Base-by-base conservation (phyloP, 2,329 filamentous ascomycete species). In the Ophiocordyceps camponoti-saundersi region DNA sequence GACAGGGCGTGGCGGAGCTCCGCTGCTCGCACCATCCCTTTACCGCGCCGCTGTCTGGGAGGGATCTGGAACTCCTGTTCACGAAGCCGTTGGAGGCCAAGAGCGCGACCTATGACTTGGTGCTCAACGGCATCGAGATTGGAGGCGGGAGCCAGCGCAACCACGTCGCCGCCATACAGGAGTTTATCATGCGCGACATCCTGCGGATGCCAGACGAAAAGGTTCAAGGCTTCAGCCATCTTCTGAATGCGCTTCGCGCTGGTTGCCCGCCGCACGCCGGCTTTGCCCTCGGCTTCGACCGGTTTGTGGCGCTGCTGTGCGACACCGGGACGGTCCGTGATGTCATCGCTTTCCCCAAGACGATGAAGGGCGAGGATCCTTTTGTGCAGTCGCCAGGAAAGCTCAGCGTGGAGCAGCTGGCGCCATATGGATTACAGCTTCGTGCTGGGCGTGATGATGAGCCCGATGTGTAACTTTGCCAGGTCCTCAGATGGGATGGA, bases 331-430 rank as follows among this genome's bases (percentile, higher is more conserved):
- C 82, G 1, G 82, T 98, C 3, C 72, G 85, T 49, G 90, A 98
- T 65, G 90, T 98, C 2, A 95, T 98, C 62, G 89, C 89, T 0
- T 98, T 98, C 58, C 93, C 92, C 0, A 98, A 98, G 70, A 89
- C 79, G 51, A 88, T 87, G 50, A 88, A 80, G 60, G 89, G 92
- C 1, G 85, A 94, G 58, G 92, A 98, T 65, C 64, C 79, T 48
- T 75, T 94, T 62, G 86, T 94, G 3, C 79, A 77, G 55, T 85
- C 85, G 51, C 92, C 92, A 0, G 80, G 80, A 45, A 62, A 61
- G 51, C 70, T 94, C 52, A 84, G 73, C 0, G 65, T 76, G 48
- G 73, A 75, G 45, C 66, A 73, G 52, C 59, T 74, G 46, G 58
- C 55, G 46, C 68, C 67, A 0, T 76, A 75, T 51, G 68, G 73